Evolutionary conservation across 2,329 filamentous ascomycete species (phyloP).

Genomic region (Ustilaginoidea virens): DNA sequence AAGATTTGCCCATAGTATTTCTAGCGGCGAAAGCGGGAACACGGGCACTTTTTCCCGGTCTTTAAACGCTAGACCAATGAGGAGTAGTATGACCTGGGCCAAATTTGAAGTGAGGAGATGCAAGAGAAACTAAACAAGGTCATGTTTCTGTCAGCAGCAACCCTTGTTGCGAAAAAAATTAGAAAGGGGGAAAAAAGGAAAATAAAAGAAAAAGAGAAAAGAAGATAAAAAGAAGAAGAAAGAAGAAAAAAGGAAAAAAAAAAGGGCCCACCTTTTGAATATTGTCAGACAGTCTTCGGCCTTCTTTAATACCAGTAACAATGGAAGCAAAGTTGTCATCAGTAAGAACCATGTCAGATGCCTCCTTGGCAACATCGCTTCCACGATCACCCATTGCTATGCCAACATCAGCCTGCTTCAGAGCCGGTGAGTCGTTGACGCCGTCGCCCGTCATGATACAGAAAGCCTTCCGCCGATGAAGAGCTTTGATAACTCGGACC

Average conservation of each 20-base stretch:
- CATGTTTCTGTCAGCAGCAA: neutral
- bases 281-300: conserved; percentile 54
- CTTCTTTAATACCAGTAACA: conserved; percentile 56
- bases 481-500: conserved; percentile 61
- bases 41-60: conserved; percentile 43
- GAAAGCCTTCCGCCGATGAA: conserved; percentile 51
- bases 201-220: too few species aligned
- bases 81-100: conserved; percentile 51
- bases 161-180: too few species aligned
- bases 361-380: conserved; percentile 63
- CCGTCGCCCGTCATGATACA: conserved; percentile 65
- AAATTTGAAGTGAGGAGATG: conserved; percentile 56
- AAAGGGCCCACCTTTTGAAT: conserved; percentile 68
- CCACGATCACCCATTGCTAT: conserved; percentile 61
- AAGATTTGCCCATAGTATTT: conserved; percentile 66
- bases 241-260: too few species aligned
- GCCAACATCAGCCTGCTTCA: conserved; percentile 59
- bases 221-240: too few species aligned
- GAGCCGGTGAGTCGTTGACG: conserved; percentile 58
- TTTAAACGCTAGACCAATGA: conserved; percentile 56
- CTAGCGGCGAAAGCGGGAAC: conserved; percentile 55
- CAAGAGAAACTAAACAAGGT: conserved; percentile 34
- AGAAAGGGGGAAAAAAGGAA: too few species aligned
- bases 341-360: conserved; percentile 74
- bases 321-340: conserved; percentile 82